Evolutionary conservation across 1,284 basidiomycete species (phyloP), one percentile per base, ranked within the genome.

Genomic region (Golubevia sp.): DNA sequence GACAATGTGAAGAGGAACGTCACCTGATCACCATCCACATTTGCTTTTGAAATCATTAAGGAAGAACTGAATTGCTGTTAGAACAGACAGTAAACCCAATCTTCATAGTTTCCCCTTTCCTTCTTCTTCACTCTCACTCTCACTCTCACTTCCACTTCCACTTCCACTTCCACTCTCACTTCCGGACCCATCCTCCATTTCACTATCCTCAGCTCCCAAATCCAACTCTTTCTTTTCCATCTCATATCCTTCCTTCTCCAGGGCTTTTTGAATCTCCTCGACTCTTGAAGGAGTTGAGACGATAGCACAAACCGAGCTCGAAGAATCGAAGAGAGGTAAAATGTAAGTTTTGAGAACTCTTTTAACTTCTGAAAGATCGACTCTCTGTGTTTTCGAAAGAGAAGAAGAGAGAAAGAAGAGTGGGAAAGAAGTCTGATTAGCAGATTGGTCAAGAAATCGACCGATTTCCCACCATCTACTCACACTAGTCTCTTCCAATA

Each of bases 271-370:
- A 59, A 96, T 91, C 69, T 91, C 88, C 26, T 90, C 89, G 0
- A 89, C 88, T 82, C 94, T 95, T 8, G 90, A 89, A 20, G 92
- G 90, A 6, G 93, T 89, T 21, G 92, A 91, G 4, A 94, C 91
- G 4, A 94, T 90, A 18, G 93, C 90, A 0, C 90, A 92, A 24
- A 94, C 88, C 2, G 93, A 93, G 0, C 89, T 88, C 2, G 87
- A 85, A 0, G 94, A 82, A 68, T 91, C 88, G 84, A 99, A 99
- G 57, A 99, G 85, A 0, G 94, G 93, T 48, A 95, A 84, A 85
- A 97, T 89, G 84, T 97, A 91, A 71, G 88, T 90, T 68, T 87
- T 84, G 67, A 98, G 87, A 18, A 88, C 88, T 5, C 83, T 85
- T 21, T 92, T 85, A 54, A 97, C 90, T 66, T 97, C 90, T 3